Evolutionary conservation across 257 asterid genomes (phyloP), one percentile per base, ranked within the genome.

Genomic region (Salvia rosmarinus): DNA sequence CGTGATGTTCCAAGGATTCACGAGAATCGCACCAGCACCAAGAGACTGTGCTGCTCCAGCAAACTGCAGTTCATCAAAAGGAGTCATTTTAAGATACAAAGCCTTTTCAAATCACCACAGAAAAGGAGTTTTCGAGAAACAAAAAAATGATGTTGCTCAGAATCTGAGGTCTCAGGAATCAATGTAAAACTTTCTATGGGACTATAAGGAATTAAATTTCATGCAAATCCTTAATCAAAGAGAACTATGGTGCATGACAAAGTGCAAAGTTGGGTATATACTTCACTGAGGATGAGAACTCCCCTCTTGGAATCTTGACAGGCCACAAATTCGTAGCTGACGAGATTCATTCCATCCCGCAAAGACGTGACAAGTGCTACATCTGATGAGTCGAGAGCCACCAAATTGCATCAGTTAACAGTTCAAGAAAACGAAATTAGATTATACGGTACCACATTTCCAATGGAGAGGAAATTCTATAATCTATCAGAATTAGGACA

Each of bases 31-130:
- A 42, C 99, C 99, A 57, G 99, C 99, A 52, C 98, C 99, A 68
- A 94, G 87, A 52, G 99, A 94, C 67, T 94, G 99, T 63, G 99
- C 99, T 61, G 99, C 99, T 75, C 99, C 99, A 70, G 99, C 99
- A 84, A 94, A 93, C 98, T 93, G 74, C 67, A 80, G 20, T 65
- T 66, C 35, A 67, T 12, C 64, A 56, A 71, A 63, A 72, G 65
- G 75, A 32, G 65, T 55, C 57, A 59, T 65, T 57, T 23, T 14
- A 62, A 64, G 58, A 62, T 66, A 46, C 60, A 35, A 47, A 43
- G 42, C 52, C 59, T 43, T 59, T 42, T n/a, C 72, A 71, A 37
- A 37, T 1, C 42, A 37, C 39, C 39, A 34, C 6, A 34, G 4
- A 34, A 34, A 34, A 4, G 39, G 39, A 34, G 64, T 72, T 23